A percentile compares a stretch with the other conserved stretches of the same genome.
Conservation (phyloP, 768 basidiomycete species). For the Termitomyces sp. region DNA sequence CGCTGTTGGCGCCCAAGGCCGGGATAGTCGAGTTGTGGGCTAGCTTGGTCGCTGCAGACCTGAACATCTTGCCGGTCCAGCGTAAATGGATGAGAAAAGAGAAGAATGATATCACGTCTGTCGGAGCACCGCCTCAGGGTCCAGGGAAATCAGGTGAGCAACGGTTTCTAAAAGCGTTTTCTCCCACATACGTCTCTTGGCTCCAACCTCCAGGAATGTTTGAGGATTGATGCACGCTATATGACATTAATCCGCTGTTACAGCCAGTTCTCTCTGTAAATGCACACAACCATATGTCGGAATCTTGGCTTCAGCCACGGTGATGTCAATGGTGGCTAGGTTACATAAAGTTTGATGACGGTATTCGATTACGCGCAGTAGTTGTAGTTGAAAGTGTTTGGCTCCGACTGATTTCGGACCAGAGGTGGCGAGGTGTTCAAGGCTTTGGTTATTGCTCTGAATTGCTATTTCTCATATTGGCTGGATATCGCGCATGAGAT, state of each 20-base stretch:
- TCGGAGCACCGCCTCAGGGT: background rate
- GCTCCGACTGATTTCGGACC: too few relatives aligned
- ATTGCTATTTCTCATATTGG: too few relatives aligned
- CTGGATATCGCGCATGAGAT: too few relatives aligned
- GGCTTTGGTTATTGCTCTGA: too few relatives aligned
- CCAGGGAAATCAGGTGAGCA: background rate
- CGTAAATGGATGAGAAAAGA: background rate
- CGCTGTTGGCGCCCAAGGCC: constrained; percentile 63
- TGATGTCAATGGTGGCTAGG: background rate
- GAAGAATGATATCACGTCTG: background rate
- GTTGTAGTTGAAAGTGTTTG: too few relatives aligned
- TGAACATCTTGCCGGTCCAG: constrained; percentile 52
- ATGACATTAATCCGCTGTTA: background rate
- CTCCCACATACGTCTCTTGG: background rate
- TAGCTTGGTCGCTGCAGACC: constrained; percentile 71
- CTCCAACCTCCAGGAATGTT: background rate
- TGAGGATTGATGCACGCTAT: background rate
- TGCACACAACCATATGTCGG: background rate
- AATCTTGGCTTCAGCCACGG: background rate
- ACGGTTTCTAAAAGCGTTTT: background rate
- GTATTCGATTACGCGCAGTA: too few relatives aligned
- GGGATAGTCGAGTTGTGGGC: constrained; percentile 88
- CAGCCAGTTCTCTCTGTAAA: background rate
- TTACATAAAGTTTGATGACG: too few relatives aligned
- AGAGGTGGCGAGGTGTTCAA: too few relatives aligned